These are phyloP conservation scores for bread wheat (Triticum aestivum) DNA, from an alignment of 176 grass and related monocot species.

Conservation along the genomic window IWGSC_CS_RefSeq_v2.1 NC_057809.1:248291129-248291628, in stretches of 20 bases:
- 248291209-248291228: no score
- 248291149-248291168: background rate
- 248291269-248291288: background rate
- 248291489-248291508: background rate
- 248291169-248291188: background rate
- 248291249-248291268: background rate
- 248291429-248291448: background rate
- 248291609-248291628: no score
- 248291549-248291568: no score
- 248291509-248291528: no score
- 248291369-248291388: no score
- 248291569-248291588: no score
- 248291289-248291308: background rate
- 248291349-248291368: background rate
- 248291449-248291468: background rate
- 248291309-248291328: background rate
- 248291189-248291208: background rate
- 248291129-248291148: background rate
- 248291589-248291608: background rate
- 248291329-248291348: background rate
- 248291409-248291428: no score
- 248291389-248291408: background rate
- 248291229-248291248: background rate
- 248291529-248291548: no score
- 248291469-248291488: no score